These are phyloP conservation scores for Monoraphidium neglectum DNA, from an alignment of 139 green algal species.

Conservation along the genomic window DNA sequence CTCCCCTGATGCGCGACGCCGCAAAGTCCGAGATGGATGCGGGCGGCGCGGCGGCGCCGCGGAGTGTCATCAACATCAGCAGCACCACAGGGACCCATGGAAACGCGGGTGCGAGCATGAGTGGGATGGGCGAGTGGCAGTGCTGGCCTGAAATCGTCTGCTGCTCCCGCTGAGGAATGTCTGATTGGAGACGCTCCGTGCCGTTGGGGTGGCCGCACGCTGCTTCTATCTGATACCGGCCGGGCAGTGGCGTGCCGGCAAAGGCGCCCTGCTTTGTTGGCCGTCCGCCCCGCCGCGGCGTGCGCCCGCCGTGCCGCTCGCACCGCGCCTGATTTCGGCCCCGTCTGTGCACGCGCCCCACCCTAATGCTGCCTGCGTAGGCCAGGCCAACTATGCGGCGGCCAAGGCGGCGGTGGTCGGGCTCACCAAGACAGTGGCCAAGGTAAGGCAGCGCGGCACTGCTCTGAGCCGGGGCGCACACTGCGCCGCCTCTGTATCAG, in stretches of 20 bases:
- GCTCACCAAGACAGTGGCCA: conserved; percentile 64
- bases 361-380: not conserved
- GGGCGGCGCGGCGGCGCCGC: conserved; percentile 36
- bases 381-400: conserved; percentile 73
- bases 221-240: no score
- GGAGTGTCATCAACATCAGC: conserved; percentile 87
- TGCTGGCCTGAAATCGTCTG: no score
- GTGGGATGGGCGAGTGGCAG: no score
- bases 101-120: conserved; percentile 43
- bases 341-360: no score
- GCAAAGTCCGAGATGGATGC: conserved; percentile 44
- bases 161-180: no score
- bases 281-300: not conserved
- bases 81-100: conserved; percentile 75
- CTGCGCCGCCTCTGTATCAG: no score
- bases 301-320: conserved; percentile 24
- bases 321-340: no score
- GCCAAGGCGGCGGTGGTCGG: conserved; percentile 63
- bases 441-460: not conserved
- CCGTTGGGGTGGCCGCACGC: no score
- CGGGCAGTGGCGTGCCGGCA: no score
- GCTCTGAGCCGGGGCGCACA: no score
- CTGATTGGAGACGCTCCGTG: no score
- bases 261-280: no score
- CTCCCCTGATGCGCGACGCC: conserved; percentile 30